Percentiles rank a stretch among this genome's conserved stretches.
Evolutionary conservation across 202 grass and related monocot species (phyloP).

Genomic region (Setaria viridis): DNA sequence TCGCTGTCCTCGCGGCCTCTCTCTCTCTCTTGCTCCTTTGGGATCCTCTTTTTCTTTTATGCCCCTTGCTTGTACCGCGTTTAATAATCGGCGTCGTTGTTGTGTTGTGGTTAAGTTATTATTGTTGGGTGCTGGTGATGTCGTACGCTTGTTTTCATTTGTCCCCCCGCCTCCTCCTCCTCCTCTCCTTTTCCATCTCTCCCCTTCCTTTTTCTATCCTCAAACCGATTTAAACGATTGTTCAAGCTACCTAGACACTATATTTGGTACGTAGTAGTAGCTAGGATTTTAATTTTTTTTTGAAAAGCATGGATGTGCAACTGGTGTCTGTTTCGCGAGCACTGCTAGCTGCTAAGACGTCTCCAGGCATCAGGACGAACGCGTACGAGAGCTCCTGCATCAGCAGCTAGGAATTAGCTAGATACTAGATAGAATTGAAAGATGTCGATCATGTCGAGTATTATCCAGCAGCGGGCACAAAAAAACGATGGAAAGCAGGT

Average conservation of each 20-base stretch:
- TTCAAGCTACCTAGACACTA: background rate
- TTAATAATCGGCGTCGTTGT: slow-evolving; percentile 55
- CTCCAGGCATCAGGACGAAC: no score
- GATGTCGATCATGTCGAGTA: slow-evolving; percentile 25
- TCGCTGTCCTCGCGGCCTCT: slow-evolving; percentile 57
- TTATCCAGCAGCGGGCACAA: slow-evolving; percentile 4
- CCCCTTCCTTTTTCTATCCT: background rate
- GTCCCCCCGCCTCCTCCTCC: background rate
- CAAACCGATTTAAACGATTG: background rate
- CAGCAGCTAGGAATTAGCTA: background rate
- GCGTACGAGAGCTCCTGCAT: background rate
- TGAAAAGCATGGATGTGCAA: background rate
- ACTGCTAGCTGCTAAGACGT: background rate
- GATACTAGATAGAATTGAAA: background rate
- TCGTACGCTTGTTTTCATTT: slow-evolving; percentile 65
- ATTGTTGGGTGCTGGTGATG: slow-evolving; percentile 59
- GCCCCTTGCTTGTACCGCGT: slow-evolving; percentile 42
- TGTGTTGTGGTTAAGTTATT: slow-evolving; percentile 69
- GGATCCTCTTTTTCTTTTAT: slow-evolving; percentile 41
- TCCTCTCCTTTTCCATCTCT: slow-evolving; percentile 37
- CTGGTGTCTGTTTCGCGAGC: background rate
- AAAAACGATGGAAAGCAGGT: slow-evolving; percentile 12
- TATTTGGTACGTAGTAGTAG: background rate
- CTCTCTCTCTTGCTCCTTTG: slow-evolving; percentile 40
- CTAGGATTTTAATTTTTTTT: background rate